Base-by-base conservation (phyloP, 2,329 filamentous ascomycete species). In the Sclerotinia sclerotiorum region DNA sequence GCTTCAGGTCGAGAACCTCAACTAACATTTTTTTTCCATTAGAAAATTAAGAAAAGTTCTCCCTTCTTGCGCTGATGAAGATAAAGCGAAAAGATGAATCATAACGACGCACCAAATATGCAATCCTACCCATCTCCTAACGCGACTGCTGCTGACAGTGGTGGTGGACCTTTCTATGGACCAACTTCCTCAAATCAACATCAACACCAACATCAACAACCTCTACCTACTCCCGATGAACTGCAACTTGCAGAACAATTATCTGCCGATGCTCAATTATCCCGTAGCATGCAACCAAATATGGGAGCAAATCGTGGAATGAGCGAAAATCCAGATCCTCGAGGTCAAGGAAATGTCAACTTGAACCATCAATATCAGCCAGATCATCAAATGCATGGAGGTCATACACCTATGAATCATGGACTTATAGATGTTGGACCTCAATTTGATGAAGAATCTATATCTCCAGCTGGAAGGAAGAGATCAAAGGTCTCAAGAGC, bases 401-500 rank as follows among this genome's bases (percentile, higher is more conserved):
- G 65, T 7, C 74, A 75, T 39, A 67, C 67, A 35, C 46, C 72
- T 19, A 64, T 70, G 24, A 68, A 52, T 42, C 74, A 76, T 66
- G 69, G 68, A 6, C 70, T 71, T 44, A 72, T 77, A 69, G 75
- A 75, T 56, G 72, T 85, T 72, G 81, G 80, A 72, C 84, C 85
- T 74, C 79, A 81, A 70, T 81, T 81, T 55, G 78, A 67, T 29
- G 77, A 81, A 60, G 67, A 72, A 57, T 75, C 77, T 71, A 83
- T 84, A 86, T 88, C 19, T 61, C 70, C 70, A 57, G 70, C 73
- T 10, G 89, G 90, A 0, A 83, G 90, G 71, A 95, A 95, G 78
- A 84, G 93, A 69, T 91, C 90, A 7, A 97, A 97, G 78, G 92
- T 95, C 7, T 96, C 93, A 15, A 86, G 93, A 49, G 93, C 93